Conservation (phyloP, 164 flowering plant species). For the Houttuynia cordata region DNA sequence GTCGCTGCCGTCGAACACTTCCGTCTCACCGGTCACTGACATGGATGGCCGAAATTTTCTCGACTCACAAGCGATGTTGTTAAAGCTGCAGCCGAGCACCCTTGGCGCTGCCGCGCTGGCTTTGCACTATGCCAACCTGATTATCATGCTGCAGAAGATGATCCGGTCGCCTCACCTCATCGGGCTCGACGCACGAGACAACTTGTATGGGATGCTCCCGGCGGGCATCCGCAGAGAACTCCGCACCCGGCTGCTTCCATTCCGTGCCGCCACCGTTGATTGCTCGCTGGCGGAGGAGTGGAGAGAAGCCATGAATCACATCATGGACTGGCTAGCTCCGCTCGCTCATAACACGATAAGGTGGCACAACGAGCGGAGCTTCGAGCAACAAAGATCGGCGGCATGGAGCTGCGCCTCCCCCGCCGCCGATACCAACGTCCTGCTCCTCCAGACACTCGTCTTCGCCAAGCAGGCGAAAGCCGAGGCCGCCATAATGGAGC, state of each 20-base stretch:
- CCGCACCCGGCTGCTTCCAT: conserved; percentile 53
- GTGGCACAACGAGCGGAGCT: conserved; percentile 94
- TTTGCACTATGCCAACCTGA: conserved; percentile 72
- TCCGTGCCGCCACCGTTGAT: conserved; percentile 63
- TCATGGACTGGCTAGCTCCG: conserved; percentile 75
- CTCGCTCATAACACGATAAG: conserved; percentile 85
- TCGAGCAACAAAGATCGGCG: conserved; percentile 59
- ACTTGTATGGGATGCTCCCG: conserved; percentile 77
- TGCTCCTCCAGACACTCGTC: conserved; percentile 62
- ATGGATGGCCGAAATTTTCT: conserved; percentile 26
- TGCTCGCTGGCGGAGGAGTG: conserved; percentile 76
- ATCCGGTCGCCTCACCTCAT: conserved; percentile 67
- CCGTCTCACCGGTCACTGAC: background rate
- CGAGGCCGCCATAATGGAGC: conserved; percentile 90
- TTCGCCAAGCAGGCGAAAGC: conserved; percentile 80
- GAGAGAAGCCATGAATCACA: conserved; percentile 64
- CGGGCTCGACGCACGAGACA: conserved; percentile 78
- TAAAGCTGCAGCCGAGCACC: conserved; percentile 49
- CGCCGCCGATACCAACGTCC: conserved; percentile 29
- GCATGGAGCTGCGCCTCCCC: conserved; percentile 27
- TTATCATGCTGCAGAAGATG: conserved; percentile 82
- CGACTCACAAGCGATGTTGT: conserved; percentile 37
- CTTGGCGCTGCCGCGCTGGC: conserved; percentile 63
- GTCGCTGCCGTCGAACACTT: conserved; percentile 16
- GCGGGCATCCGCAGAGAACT: conserved; percentile 45